Base-by-base conservation (phyloP, 768 basidiomycete species). In the Trametes cubensis region DNA sequence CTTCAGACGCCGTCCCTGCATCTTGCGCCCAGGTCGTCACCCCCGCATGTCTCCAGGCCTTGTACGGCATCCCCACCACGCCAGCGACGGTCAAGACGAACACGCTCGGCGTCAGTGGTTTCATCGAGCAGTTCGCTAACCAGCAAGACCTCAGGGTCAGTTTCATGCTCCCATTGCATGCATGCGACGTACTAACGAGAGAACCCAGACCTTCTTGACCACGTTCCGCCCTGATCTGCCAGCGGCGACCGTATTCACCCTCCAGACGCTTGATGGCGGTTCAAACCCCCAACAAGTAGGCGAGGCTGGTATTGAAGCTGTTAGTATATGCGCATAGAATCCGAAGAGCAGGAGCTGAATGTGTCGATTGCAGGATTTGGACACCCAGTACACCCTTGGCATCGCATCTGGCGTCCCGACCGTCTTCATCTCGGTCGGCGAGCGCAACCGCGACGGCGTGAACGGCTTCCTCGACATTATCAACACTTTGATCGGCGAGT, bases 401-500 rank as follows among this genome's bases (percentile, higher is more conserved):
- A 40, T 64, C 25, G 63, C 63, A 6, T 50, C 58, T 1, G 49
- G 44, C 3, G 63, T 64, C 0, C 63, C 63, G 30, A 52, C 39
- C 23, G 34, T 38, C 25, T 64, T 64, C 53, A 56, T 64, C 47
- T 59, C 63, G n/a, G 63, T 64, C 40, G 63, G 58, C 13, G 54
- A 64, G 25, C 47, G 44, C 58, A 50, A 55, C 58, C 40, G 39
- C 28, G 73, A 70, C 53, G 65, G 41, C 15, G 55, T 67, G 40
- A 58, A 66, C 28, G 69, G 69, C 21, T 69, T 71, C 67, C 56
- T 69, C 20, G 67, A 77, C 25, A 89, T 88, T 85, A 73, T 90
- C 39, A 78, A 86, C 46, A 83, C 78, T 55, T 67, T 88, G 15
- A 73, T 83, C 1, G 66, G 66, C 17, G 78, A 82, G 34, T 47